Conservation (phyloP, 1,284 basidiomycete species). For the Papiliotrema laurentii region DNA sequence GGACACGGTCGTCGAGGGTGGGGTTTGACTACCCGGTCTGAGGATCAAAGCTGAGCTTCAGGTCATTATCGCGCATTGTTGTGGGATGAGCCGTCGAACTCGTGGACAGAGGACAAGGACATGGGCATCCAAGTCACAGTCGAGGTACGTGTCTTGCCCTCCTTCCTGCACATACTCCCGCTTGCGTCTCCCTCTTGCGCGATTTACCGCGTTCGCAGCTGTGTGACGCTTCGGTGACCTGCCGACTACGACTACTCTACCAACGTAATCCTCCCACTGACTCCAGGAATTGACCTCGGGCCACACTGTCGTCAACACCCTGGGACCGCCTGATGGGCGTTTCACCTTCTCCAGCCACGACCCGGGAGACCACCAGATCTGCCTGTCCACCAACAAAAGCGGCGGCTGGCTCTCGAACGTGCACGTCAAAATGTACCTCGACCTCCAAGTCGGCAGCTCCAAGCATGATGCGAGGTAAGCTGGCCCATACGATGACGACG, state of each 20-base stretch:
- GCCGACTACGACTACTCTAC: too few relatives aligned
- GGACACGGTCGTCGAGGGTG: conserved; percentile 93
- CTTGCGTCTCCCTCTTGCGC: not conserved
- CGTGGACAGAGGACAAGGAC: conserved; percentile 68
- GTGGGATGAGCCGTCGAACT: conserved; percentile 71
- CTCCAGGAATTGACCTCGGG: conserved; percentile 31
- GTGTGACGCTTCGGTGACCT: too few relatives aligned
- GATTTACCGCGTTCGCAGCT: too few relatives aligned
- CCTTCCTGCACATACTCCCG: not conserved
- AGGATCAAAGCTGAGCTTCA: conserved; percentile 37
- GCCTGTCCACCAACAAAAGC: conserved; percentile 82
- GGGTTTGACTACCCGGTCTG: not conserved
- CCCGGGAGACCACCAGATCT: conserved; percentile 94
- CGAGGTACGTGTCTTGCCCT: conserved; percentile 58
- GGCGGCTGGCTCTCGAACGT: conserved; percentile 75
- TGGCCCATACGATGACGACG: not conserved
- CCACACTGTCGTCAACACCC: conserved; percentile 68
- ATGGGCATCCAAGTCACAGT: conserved; percentile 89
- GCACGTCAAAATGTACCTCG: conserved; percentile 91
- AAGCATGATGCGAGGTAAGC: conserved; percentile 68
- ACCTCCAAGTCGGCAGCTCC: conserved; percentile 84
- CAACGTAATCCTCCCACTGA: too few relatives aligned
- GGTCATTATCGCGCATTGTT: conserved; percentile 90
- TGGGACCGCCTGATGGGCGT: conserved; percentile 79
- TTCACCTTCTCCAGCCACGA: conserved; percentile 98